Percentiles rank a stretch among this genome's conserved stretches.
phyloP scores from a whole-genome alignment of 768 basidiomycete genomes.

The Rickenella mellea region DNA sequence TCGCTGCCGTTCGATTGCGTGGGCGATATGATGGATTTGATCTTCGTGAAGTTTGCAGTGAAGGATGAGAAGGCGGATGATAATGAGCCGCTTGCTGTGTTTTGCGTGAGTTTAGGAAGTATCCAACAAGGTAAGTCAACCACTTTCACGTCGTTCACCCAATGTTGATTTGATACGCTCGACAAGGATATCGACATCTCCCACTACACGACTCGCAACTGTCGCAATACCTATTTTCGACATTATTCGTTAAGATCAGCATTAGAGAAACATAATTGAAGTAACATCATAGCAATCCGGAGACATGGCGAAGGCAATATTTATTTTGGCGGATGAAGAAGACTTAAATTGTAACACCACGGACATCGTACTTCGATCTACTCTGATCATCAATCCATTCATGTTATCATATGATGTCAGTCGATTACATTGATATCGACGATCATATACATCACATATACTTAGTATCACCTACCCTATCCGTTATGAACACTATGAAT shows the following conservation, averaged over 20 bases:
- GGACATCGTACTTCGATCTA: no score
- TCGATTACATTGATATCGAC: no score
- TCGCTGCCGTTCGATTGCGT: slow-evolving; percentile 68
- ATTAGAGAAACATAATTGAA: slow-evolving; percentile 31
- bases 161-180: background rate
- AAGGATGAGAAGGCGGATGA: slow-evolving; percentile 54
- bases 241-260: slow-evolving; percentile 72
- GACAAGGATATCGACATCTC: slow-evolving; percentile 76
- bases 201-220: slow-evolving; percentile 84
- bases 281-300: no score
- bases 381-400: no score
- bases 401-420: no score
- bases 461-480: no score
- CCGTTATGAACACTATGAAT: no score
- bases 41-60: slow-evolving; percentile 77
- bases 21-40: slow-evolving; percentile 69
- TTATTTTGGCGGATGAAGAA: no score
- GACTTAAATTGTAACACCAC: no score
- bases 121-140: slow-evolving; percentile 54
- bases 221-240: slow-evolving; percentile 85
- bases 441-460: no score
- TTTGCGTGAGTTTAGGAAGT: slow-evolving; percentile 63
- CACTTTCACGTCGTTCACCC: slow-evolving; percentile 2
- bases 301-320: no score
- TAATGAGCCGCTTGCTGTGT: slow-evolving; percentile 59